Percentiles rank a stretch among this genome's conserved stretches.
Conservation (phyloP, 192 early-diverging fungal genomes). For the Umbelopsis isabellina region DNA sequence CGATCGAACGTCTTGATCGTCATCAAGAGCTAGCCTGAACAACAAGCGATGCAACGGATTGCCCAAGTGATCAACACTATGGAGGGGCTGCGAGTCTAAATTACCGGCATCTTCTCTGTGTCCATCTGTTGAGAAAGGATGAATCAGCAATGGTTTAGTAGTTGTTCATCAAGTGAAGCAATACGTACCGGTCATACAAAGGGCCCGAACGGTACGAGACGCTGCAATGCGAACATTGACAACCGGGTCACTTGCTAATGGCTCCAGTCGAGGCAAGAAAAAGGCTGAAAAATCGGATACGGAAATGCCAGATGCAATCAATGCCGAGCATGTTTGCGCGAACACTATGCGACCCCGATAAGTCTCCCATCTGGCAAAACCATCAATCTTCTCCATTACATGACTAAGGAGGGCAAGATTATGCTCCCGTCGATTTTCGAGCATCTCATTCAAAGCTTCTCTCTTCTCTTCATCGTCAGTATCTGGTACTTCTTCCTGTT, state of each 20-base stretch:
- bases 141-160: neutral
- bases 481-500: conserved; percentile 20
- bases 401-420: conserved; percentile 29
- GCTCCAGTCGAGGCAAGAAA: conserved; percentile 64
- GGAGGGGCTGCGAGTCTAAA: conserved; percentile 7
- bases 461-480: conserved; percentile 26
- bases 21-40: conserved; percentile 32
- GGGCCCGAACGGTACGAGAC: conserved; percentile 44
- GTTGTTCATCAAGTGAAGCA: neutral
- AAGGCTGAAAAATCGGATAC: conserved; percentile 65
- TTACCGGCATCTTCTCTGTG: conserved; percentile 16
- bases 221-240: conserved; percentile 78
- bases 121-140: neutral
- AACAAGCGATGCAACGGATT: conserved; percentile 28
- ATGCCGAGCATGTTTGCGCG: conserved; percentile 69
- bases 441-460: conserved; percentile 22
- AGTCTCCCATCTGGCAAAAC: conserved; percentile 49
- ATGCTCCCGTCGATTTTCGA: conserved; percentile 17
- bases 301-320: conserved; percentile 63
- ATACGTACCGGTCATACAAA: conserved; percentile 27
- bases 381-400: conserved; percentile 41
- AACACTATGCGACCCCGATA: conserved; percentile 63
- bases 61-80: conserved; percentile 24
- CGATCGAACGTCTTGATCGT: conserved; percentile 35
- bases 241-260: conserved; percentile 64